Conservation (phyloP, 352 stramenopile genomes). For the Pythium biforme region DNA sequence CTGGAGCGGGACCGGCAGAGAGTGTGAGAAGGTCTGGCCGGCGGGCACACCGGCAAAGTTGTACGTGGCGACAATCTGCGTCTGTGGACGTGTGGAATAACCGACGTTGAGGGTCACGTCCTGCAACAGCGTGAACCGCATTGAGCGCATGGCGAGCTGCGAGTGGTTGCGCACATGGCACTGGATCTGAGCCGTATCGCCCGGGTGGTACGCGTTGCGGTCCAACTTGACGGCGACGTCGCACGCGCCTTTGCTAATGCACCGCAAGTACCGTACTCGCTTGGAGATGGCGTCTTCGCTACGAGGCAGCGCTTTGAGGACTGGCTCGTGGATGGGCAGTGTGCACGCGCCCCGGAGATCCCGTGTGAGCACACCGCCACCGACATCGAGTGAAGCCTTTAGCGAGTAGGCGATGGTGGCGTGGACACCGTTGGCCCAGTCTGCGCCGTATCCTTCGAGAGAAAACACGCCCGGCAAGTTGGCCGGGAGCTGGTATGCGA, state of each 20-base stretch:
- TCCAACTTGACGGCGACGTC: slow-evolving; percentile 54
- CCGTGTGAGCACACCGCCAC: slow-evolving; percentile 29
- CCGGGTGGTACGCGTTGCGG: slow-evolving; percentile 61
- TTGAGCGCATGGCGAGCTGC: slow-evolving; percentile 41
- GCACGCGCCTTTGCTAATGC: slow-evolving; percentile 50
- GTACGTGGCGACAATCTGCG: slow-evolving; percentile 28
- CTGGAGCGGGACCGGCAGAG: slow-evolving; percentile 41
- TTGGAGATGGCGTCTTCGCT: not conserved
- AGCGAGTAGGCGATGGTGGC: slow-evolving; percentile 70
- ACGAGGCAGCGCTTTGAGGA: not conserved
- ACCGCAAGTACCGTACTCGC: slow-evolving; percentile 41
- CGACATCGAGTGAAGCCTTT: slow-evolving; percentile 52
- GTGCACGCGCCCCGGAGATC: not conserved
- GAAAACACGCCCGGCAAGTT: not conserved
- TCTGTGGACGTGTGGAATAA: slow-evolving; percentile 25
- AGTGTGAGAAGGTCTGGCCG: slow-evolving; percentile 33
- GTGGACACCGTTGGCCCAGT: slow-evolving; percentile 32
- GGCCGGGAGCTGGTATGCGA: not conserved
- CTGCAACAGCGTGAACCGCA: slow-evolving; percentile 51
- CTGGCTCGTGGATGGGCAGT: not conserved
- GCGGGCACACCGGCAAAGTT: slow-evolving; percentile 46
- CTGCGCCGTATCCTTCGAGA: slow-evolving; percentile 24
- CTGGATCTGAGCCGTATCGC: slow-evolving; percentile 53
- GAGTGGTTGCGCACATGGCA: slow-evolving; percentile 58
- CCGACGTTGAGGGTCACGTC: slow-evolving; percentile 38